Evolutionary conservation across 768 basidiomycete species (phyloP).

Genomic region (Boletales sp.): DNA sequence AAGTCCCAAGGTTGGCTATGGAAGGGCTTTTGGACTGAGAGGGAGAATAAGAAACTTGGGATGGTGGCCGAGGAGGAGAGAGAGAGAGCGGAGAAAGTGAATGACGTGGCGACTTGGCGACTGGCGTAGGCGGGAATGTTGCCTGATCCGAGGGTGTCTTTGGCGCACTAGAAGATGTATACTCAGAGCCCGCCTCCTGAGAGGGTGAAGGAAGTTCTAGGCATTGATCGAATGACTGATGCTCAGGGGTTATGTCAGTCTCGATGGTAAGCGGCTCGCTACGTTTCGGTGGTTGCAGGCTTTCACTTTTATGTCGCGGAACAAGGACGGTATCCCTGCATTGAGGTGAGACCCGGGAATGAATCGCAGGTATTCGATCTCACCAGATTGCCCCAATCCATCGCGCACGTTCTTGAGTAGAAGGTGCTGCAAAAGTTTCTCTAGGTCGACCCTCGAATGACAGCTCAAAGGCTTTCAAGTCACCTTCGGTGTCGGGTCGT

Average conservation of each 20-base stretch:
- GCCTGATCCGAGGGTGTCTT: slow-evolving; percentile 6
- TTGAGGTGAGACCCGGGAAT: neutral
- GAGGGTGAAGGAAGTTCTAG: slow-evolving; percentile 9
- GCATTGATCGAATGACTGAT: neutral
- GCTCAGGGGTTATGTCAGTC: slow-evolving; percentile 11
- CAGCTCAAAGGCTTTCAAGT: slow-evolving; percentile 62
- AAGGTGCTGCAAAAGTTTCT: slow-evolving; percentile 61
- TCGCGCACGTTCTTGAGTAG: slow-evolving; percentile 59
- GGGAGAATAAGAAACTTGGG: slow-evolving; percentile 22
- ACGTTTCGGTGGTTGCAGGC: neutral
- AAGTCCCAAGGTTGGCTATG: slow-evolving; percentile 54
- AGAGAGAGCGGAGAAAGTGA: slow-evolving; percentile 17
- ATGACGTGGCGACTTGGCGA: slow-evolving; percentile 24
- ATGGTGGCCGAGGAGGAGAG: slow-evolving; percentile 23
- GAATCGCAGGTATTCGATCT: slow-evolving; percentile 9
- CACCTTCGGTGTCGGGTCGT: slow-evolving; percentile 40
- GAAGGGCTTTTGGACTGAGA: slow-evolving; percentile 50
- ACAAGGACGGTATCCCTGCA: slow-evolving; percentile 59
- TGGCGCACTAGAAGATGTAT: slow-evolving; percentile 22
- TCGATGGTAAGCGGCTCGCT: slow-evolving; percentile 9
- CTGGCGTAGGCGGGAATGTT: slow-evolving; percentile 22
- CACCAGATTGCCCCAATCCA: slow-evolving; percentile 80
- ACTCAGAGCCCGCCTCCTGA: slow-evolving; percentile 24
- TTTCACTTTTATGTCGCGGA: slow-evolving; percentile 24
- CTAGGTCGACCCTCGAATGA: slow-evolving; percentile 47